These are phyloP conservation scores for Vitis hybrid DNA, from an alignment of 177 flowering plant species.

Conservation along the genomic window DNA sequence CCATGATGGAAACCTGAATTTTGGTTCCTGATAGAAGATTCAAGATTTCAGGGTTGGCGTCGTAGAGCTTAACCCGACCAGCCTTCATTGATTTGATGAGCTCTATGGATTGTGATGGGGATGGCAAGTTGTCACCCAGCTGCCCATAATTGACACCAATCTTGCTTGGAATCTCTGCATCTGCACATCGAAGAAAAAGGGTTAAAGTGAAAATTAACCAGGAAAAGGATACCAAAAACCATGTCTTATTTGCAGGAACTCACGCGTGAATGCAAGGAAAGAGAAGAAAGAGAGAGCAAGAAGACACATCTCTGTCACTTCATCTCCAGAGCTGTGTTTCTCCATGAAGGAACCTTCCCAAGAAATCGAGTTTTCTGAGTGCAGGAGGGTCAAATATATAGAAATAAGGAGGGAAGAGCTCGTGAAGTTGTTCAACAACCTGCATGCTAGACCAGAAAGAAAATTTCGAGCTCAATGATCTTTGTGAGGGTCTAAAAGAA, in stretches of 20 bases:
- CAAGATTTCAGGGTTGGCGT: slow-evolving; percentile 19
- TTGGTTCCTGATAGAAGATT: slow-evolving; percentile 4
- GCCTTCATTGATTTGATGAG: slow-evolving; percentile 19
- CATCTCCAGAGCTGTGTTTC: not conserved
- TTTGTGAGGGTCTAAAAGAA: not conserved
- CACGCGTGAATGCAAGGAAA: slow-evolving; percentile 15
- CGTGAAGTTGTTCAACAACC: not conserved
- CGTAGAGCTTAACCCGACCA: slow-evolving; percentile 15
- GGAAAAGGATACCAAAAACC: not conserved
- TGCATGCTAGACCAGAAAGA: no score
- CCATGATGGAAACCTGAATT: slow-evolving; percentile 16
- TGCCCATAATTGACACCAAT: slow-evolving; percentile 25
- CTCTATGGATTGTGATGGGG: slow-evolving; percentile 13
- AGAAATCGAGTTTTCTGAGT: not conserved
- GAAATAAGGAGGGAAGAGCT: not conserved
- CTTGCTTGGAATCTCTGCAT: slow-evolving; percentile 3
- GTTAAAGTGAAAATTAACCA: not conserved
- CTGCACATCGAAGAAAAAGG: not conserved
- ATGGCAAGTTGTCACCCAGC: slow-evolving; percentile 21
- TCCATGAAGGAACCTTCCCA: not conserved
- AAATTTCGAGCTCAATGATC: not conserved
- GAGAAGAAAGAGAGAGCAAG: slow-evolving; percentile 11
- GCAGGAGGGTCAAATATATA: not conserved
- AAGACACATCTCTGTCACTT: not conserved
- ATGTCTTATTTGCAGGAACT: slow-evolving; percentile 3